Conservation (phyloP, 2,329 filamentous ascomycete genomes). For the Fusarium sp. region DNA sequence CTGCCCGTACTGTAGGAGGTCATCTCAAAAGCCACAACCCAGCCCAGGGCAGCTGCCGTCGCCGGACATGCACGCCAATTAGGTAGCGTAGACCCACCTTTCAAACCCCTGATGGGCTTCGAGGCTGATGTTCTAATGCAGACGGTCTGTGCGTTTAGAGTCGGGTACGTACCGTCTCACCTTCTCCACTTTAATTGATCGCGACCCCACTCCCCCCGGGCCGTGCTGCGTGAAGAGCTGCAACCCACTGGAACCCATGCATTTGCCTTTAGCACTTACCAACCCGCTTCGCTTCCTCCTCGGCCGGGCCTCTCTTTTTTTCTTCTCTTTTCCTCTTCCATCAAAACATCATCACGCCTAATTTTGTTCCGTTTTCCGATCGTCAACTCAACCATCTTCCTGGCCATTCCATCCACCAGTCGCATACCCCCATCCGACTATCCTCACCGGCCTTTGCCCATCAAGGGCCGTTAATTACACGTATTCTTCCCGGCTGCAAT, state of each 20-base stretch:
- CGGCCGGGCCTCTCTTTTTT: conserved; percentile 46
- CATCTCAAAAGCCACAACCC: conserved; percentile 1
- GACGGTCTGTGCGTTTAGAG: conserved; percentile 6
- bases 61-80: conserved; percentile 1
- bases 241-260: conserved; percentile 26
- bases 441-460: conserved; percentile 14
- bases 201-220: conserved; percentile 3
- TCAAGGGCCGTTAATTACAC: conserved; percentile 16
- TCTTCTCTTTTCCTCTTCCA: conserved; percentile 48
- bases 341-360: conserved; percentile 45
- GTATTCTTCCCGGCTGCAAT: conserved; percentile 3
- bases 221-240: conserved; percentile 32
- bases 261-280: conserved; percentile 29
- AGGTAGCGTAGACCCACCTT: not conserved
- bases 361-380: conserved; percentile 29
- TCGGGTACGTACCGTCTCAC: not conserved
- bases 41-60: conserved; percentile 1
- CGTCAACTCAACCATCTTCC: conserved; percentile 25
- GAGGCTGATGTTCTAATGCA: conserved; percentile 1
- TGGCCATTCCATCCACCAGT: not conserved
- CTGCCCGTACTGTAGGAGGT: not conserved
- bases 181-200: conserved; percentile 1
- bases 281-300: conserved; percentile 44
- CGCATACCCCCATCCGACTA: conserved; percentile 18
- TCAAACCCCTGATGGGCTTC: conserved; percentile 3